Conservation (phyloP, 2,329 filamentous ascomycete genomes). For the Shiraia sp. region DNA sequence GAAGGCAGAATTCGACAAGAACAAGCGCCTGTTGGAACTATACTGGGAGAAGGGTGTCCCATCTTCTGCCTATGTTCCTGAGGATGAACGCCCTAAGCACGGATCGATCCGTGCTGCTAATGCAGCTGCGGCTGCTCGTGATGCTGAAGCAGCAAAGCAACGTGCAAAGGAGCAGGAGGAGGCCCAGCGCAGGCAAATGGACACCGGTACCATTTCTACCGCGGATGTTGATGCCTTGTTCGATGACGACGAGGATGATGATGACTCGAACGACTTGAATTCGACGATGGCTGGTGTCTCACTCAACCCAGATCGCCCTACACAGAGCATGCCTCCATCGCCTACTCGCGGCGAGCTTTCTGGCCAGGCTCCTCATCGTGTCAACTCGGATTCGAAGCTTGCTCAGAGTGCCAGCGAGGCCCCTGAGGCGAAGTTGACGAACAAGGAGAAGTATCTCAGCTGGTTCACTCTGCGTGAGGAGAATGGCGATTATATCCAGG, state of each 20-base stretch:
- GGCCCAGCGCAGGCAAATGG: conserved; percentile 87
- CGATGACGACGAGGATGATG: conserved; percentile 81
- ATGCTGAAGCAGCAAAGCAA: conserved; percentile 81
- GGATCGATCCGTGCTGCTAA: conserved; percentile 73
- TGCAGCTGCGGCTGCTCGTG: conserved; percentile 74
- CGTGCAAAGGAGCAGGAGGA: conserved; percentile 87
- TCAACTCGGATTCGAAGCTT: conserved; percentile 92
- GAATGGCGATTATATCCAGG: conserved; percentile 94
- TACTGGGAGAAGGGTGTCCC: conserved; percentile 99
- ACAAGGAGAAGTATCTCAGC: conserved; percentile 95
- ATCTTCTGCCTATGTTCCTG: conserved; percentile 92
- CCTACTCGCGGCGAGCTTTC: conserved; percentile 75
- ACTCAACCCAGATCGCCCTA: conserved; percentile 78
- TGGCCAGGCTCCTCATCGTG: conserved; percentile 76
- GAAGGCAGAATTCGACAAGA: conserved; percentile 99
- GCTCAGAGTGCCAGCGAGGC: conserved; percentile 68
- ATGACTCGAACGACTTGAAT: conserved; percentile 79
- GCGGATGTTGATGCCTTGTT: conserved; percentile 96
- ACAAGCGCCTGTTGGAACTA: conserved; percentile 88
- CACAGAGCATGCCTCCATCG: conserved; percentile 92
- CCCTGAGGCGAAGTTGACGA: conserved; percentile 77
- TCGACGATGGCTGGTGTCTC: conserved; percentile 91
- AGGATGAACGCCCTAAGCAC: conserved; percentile 92
- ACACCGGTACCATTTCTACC: conserved; percentile 90
- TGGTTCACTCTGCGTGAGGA: conserved; percentile 89